These are phyloP conservation scores for Boletus speciosus DNA, from an alignment of 768 basidiomycete genomes.

Conservation along the genomic window DNA sequence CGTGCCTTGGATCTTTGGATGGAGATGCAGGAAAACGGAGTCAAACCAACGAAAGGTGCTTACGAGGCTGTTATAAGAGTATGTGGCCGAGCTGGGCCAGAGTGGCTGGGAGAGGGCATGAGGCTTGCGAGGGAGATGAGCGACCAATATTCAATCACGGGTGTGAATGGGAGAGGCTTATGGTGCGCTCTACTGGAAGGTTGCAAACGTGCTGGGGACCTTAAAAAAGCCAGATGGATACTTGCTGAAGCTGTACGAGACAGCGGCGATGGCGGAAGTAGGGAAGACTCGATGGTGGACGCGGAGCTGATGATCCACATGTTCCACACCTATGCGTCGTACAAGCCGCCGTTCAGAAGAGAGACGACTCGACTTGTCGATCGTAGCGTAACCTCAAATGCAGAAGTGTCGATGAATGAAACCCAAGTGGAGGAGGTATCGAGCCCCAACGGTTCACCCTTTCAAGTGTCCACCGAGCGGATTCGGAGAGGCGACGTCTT, in stretches of 20 bases:
- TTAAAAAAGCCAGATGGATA: conserved; percentile 83
- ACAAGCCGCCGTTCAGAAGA: conserved; percentile 66
- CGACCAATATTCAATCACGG: conserved; percentile 50
- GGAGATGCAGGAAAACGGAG: conserved; percentile 80
- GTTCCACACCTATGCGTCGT: conserved; percentile 85
- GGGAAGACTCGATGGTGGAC: conserved; percentile 40
- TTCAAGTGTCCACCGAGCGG: conserved; percentile 2
- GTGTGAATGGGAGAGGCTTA: conserved; percentile 47
- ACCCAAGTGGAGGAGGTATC: not conserved
- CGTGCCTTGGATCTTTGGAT: conserved; percentile 90
- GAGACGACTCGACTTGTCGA: conserved; percentile 44
- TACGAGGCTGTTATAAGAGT: conserved; percentile 85
- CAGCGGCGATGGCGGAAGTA: conserved; percentile 15
- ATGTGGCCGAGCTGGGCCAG: conserved; percentile 64
- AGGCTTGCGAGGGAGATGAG: conserved; percentile 85
- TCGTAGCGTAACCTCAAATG: not conserved
- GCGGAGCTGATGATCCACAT: conserved; percentile 77
- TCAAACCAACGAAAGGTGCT: conserved; percentile 61
- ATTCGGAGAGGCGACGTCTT: not conserved
- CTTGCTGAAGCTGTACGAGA: conserved; percentile 66
- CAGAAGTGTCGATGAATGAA: conserved; percentile 5
- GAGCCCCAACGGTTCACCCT: not conserved
- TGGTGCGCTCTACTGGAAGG: conserved; percentile 88
- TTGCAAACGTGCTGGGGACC: conserved; percentile 81
- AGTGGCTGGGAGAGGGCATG: conserved; percentile 78